Percentiles rank a stretch among this genome's conserved stretches.
phyloP scores from a whole-genome alignment of 2,329 filamentous ascomycete species.

The Trichoderma lentiforme region DNA sequence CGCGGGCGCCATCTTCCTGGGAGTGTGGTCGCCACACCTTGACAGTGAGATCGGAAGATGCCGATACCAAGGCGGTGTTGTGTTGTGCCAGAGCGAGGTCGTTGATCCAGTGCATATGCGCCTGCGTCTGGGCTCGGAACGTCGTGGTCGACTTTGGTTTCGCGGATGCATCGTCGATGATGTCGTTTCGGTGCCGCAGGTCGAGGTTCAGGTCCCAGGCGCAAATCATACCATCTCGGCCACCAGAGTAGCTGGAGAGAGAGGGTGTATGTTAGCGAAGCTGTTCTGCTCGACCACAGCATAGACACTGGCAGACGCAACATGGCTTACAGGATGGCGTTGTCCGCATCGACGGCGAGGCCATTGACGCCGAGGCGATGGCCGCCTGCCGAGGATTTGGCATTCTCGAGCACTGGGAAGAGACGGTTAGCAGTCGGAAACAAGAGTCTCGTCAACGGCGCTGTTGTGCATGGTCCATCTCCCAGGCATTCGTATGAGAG shows the following conservation, averaged over 20 bases:
- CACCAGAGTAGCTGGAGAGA: constrained; percentile 77
- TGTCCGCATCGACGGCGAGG: constrained; percentile 77
- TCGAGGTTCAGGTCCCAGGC: constrained; percentile 87
- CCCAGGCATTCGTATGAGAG: not conserved
- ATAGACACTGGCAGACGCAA: not conserved
- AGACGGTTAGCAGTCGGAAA: not conserved
- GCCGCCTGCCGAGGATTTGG: constrained; percentile 63
- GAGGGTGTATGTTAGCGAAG: not conserved
- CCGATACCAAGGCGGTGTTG: constrained; percentile 78
- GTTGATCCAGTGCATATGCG: constrained; percentile 96
- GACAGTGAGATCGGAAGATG: constrained; percentile 90
- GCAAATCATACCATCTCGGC: constrained; percentile 91
- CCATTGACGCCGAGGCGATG: constrained; percentile 95
- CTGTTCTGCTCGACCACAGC: not conserved
- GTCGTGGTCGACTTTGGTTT: constrained; percentile 47
- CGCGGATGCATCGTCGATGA: constrained; percentile 30
- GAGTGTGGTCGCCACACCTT: constrained; percentile 83
- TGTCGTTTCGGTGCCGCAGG: constrained; percentile 40
- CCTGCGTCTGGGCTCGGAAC: constrained; percentile 61
- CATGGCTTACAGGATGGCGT: constrained; percentile 74
- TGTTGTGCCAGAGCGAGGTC: constrained; percentile 79
- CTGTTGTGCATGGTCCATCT: not conserved
- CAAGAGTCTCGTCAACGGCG: not conserved
- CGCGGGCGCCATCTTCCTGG: constrained; percentile 48
- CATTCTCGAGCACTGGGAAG: constrained; percentile 54